Percentiles rank a stretch among this genome's conserved stretches.
Evolutionary conservation across 805 yeast species (phyloP).

Genomic region (Teunomyces tritomae): DNA sequence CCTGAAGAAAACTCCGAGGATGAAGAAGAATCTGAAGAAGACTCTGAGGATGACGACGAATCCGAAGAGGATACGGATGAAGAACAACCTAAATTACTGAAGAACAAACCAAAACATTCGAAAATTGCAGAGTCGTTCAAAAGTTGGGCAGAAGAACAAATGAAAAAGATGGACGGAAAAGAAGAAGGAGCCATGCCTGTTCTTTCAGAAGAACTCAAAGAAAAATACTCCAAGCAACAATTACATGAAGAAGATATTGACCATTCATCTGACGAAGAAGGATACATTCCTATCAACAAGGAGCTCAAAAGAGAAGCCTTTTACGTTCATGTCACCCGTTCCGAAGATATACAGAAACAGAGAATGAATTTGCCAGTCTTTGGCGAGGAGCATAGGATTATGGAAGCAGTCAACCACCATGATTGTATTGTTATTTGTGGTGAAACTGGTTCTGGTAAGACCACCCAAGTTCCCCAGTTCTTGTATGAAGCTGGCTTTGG

Average conservation of each 20-base stretch:
- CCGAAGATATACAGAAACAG: constrained; percentile 60
- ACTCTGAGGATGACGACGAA: constrained; percentile 29
- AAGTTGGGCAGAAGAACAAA: constrained; percentile 82
- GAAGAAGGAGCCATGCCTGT: constrained; percentile 46
- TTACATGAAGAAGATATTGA: constrained; percentile 70
- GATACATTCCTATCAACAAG: constrained; percentile 56
- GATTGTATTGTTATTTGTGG: constrained; percentile 92
- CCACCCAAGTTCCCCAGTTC: constrained; percentile 97
- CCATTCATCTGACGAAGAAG: constrained; percentile 64
- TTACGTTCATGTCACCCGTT: constrained; percentile 65
- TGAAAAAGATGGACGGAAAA: constrained; percentile 61
- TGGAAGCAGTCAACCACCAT: constrained; percentile 94
- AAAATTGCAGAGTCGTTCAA: constrained; percentile 59
- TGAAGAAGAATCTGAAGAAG: constrained; percentile 29
- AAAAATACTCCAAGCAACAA: constrained; percentile 39
- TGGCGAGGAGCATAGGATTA: constrained; percentile 84
- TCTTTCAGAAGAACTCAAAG: constrained; percentile 46
- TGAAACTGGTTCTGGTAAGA: constrained; percentile 98
- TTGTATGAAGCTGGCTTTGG: constrained; percentile 93
- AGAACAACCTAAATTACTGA: constrained; percentile 29
- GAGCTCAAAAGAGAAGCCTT: constrained; percentile 55
- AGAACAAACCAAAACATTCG: constrained; percentile 45
- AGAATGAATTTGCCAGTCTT: constrained; percentile 82
- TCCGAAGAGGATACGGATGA: constrained; percentile 28
- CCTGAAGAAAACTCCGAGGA: constrained; percentile 27